These are phyloP conservation scores for Apophysomyces elegans DNA, from an alignment of 371 early-diverging fungal species.

Conservation along the genomic window DNA sequence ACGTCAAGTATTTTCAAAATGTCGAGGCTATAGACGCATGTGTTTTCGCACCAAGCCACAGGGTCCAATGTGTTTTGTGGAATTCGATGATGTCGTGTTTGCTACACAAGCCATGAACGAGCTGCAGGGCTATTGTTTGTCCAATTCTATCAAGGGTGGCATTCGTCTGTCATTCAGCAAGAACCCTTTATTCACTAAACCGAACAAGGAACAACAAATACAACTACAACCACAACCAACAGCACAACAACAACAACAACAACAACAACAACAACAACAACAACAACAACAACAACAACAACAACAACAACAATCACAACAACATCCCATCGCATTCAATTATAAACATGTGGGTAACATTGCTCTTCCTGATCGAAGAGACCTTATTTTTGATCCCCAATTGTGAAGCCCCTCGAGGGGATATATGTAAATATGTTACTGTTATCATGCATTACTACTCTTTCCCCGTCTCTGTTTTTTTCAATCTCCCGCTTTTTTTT, in stretches of 20 bases:
- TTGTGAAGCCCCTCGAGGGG: constrained; percentile 10
- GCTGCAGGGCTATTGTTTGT: constrained; percentile 69
- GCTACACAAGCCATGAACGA: constrained; percentile 83
- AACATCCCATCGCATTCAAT: too few relatives aligned
- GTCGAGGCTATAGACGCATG: constrained; percentile 82
- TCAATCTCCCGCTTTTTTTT: neutral
- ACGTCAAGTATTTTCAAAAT: constrained; percentile 68
- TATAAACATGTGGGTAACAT: constrained; percentile 9
- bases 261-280: neutral
- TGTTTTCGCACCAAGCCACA: constrained; percentile 73
- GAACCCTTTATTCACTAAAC: constrained; percentile 72
- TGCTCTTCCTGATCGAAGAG: constrained; percentile 6
- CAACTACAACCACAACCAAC: neutral
- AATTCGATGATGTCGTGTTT: constrained; percentile 84
- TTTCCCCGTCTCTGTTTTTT: neutral
- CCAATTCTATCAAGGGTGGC: constrained; percentile 84
- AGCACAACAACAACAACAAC: too few relatives aligned
- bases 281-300: too few relatives aligned
- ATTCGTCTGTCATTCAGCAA: constrained; percentile 90
- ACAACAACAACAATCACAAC: too few relatives aligned
- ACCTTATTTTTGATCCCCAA: constrained; percentile 9
- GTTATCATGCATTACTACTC: constrained; percentile 11
- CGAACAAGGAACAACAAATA: constrained; percentile 17
- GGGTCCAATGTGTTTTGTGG: constrained; percentile 91
- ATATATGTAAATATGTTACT: constrained; percentile 11